phyloP scores from a whole-genome alignment of 495 filamentous ascomycete genomes.

The Chaetomium tenue region DNA sequence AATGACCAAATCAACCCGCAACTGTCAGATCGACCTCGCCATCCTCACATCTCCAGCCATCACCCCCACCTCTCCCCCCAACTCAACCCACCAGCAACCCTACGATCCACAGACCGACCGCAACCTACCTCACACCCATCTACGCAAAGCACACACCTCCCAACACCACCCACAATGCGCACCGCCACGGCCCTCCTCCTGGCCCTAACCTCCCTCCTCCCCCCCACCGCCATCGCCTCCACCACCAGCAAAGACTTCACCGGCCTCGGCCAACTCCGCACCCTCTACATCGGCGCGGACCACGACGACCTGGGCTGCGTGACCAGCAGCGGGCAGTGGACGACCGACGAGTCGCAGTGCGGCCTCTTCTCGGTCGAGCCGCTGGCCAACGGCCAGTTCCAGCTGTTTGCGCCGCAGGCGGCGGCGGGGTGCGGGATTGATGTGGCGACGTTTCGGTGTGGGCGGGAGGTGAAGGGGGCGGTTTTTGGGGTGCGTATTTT shows the following conservation, averaged over 20 bases:
- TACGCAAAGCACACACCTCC: no score
- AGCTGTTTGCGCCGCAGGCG: not conserved
- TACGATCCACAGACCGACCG: no score
- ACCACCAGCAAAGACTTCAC: not conserved
- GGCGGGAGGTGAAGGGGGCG: not conserved
- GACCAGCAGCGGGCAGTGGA: conserved; percentile 21
- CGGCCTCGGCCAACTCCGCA: conserved; percentile 23
- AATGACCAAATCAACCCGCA: no score
- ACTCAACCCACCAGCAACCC: no score
- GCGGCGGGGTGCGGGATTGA: conserved; percentile 12
- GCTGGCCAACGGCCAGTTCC: conserved; percentile 2
- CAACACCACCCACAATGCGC: not conserved
- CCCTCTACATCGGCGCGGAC: conserved; percentile 14
- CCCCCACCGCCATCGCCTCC: not conserved
- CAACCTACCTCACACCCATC: no score
- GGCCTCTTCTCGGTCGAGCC: conserved; percentile 11
- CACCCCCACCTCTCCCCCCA: no score
- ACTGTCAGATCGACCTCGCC: no score
- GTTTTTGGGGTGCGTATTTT: conserved; percentile 19
- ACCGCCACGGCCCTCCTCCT: not conserved
- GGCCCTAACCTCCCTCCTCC: not conserved
- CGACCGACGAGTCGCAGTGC: conserved; percentile 19
- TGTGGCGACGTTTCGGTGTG: conserved; percentile 13
- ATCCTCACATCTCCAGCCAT: no score
- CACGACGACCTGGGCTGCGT: conserved; percentile 24